These are phyloP conservation scores for Mortierella sp. DNA, from an alignment of 371 early-diverging fungal genomes.

Conservation along the genomic window DNA sequence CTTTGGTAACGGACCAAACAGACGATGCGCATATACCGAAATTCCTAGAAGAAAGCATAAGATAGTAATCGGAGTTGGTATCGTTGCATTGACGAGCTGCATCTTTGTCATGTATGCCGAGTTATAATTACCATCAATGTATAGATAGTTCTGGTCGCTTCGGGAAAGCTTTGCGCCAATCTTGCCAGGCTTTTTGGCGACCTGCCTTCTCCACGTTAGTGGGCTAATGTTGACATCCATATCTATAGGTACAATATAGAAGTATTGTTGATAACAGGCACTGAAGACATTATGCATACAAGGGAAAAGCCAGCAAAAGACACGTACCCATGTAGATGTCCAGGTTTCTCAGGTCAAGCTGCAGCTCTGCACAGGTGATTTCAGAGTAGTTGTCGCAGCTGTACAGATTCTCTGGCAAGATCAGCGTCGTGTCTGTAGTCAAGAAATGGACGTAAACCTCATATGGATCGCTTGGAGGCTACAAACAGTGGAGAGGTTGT, in stretches of 20 bases:
- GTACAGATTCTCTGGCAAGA: constrained; percentile 84
- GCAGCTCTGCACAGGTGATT: constrained; percentile 73
- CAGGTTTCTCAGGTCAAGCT: constrained; percentile 75
- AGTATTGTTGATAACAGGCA: neutral
- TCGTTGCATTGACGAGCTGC: neutral
- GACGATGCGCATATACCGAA: constrained; percentile 75
- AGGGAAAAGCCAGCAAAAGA: neutral
- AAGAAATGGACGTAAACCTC: constrained; percentile 73
- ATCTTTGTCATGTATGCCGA: too few species aligned
- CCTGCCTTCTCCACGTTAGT: constrained; percentile 71
- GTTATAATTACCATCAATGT: constrained; percentile 67
- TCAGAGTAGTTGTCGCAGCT: constrained; percentile 69
- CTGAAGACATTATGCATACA: neutral
- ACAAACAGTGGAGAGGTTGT: neutral
- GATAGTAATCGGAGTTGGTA: neutral
- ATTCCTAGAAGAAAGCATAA: constrained; percentile 57
- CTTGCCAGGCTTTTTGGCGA: constrained; percentile 23
- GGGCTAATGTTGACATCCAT: constrained; percentile 76
- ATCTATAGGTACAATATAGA: constrained; percentile 58
- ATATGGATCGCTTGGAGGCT: constrained; percentile 73
- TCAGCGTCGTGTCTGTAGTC: constrained; percentile 69
- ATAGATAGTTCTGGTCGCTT: constrained; percentile 64
- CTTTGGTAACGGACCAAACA: constrained; percentile 84
- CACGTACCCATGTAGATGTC: constrained; percentile 76
- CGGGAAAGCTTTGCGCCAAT: constrained; percentile 14